phyloP scores from a whole-genome alignment of 2,329 filamentous ascomycete genomes.

The Neonectria neomacrospora region DNA sequence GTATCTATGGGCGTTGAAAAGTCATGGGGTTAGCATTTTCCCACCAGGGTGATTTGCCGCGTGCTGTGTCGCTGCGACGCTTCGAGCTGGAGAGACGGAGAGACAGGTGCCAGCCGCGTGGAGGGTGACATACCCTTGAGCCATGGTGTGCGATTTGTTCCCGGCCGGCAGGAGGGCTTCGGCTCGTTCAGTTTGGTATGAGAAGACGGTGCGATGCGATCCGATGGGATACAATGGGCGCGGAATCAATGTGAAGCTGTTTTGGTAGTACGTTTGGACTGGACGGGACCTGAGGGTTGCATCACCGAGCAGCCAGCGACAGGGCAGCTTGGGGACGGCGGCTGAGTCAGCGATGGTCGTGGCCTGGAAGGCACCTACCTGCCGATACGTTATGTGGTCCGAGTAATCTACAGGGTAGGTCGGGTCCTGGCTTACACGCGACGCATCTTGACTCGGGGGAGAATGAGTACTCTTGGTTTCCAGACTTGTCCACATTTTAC shows the following conservation, averaged over 20 bases:
- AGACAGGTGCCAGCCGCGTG: neutral
- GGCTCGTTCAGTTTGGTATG: constrained; percentile 3
- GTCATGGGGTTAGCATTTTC: constrained; percentile 30
- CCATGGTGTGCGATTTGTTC: constrained; percentile 40
- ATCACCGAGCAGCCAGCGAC: constrained; percentile 34
- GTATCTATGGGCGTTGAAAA: constrained; percentile 67
- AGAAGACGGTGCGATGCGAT: constrained; percentile 9
- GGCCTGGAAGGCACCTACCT: constrained; percentile 6
- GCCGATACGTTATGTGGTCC: neutral
- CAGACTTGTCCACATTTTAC: neutral
- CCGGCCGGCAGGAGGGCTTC: constrained; percentile 39
- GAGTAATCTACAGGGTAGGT: constrained; percentile 13
- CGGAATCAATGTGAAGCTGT: constrained; percentile 22
- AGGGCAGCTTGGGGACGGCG: constrained; percentile 2
- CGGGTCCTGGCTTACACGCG: neutral
- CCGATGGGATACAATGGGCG: constrained; percentile 3
- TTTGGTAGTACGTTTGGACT: constrained; percentile 25
- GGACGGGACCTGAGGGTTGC: constrained; percentile 31
- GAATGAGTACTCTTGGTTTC: no score
- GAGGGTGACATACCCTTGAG: constrained; percentile 39
- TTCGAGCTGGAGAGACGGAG: constrained; percentile 1
- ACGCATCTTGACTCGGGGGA: no score
- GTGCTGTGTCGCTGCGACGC: neutral
- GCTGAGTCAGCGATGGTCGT: constrained; percentile 29
- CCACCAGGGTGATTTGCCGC: constrained; percentile 33